phyloP scores from a whole-genome alignment of 2,329 filamentous ascomycete genomes.

The Aspergillus aculeatus region DNA sequence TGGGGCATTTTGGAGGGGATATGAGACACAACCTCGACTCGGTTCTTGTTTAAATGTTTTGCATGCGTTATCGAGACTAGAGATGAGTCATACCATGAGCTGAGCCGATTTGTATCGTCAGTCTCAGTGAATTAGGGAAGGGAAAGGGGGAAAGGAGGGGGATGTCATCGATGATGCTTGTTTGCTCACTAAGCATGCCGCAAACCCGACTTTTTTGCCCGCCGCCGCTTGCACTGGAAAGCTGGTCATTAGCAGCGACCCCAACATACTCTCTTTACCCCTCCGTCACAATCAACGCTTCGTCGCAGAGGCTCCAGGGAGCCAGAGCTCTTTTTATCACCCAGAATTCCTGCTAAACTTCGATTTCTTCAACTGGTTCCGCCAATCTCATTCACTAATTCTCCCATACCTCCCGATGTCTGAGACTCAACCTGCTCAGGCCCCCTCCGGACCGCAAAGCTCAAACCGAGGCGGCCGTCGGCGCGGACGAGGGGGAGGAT shows the following conservation, averaged over 20 bases:
- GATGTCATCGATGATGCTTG: neutral
- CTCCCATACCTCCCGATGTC: conserved; percentile 26
- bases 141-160: neutral
- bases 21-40: neutral
- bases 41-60: neutral
- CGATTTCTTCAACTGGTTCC: neutral
- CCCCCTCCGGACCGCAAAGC: conserved; percentile 29
- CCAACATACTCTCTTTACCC: conserved; percentile 9
- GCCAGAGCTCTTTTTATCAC: conserved; percentile 10
- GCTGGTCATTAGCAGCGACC: conserved; percentile 12
- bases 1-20: neutral
- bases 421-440: conserved; percentile 27
- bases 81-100: conserved; percentile 3
- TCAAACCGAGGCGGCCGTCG: conserved; percentile 45
- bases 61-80: conserved; percentile 8
- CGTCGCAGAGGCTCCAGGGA: conserved; percentile 11
- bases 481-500: conserved; percentile 40
- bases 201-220: conserved; percentile 20
- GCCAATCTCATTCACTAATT: conserved; percentile 6
- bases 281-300: conserved; percentile 4
- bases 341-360: conserved; percentile 2
- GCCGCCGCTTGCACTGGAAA: conserved; percentile 15
- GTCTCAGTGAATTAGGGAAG: neutral
- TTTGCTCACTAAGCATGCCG: conserved; percentile 23
- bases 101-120: too few relatives aligned